phyloP scores from a whole-genome alignment of 2,329 filamentous ascomycete species.

The Fusarium tupiense region DNA sequence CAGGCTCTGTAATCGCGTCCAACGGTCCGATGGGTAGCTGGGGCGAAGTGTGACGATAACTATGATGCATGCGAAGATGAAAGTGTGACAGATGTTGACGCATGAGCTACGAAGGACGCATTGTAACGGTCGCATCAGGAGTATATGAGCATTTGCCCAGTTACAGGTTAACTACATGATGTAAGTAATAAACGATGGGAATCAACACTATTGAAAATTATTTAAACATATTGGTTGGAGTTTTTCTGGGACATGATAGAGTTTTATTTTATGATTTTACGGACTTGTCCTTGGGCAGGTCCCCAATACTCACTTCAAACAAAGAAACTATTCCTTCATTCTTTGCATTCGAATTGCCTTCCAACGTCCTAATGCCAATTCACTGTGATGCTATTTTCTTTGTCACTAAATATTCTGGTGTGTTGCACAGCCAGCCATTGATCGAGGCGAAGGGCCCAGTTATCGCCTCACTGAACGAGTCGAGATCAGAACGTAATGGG shows the following conservation, averaged over 20 bases:
- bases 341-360: too few species aligned
- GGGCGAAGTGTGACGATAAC: slow-evolving; percentile 71
- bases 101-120: slow-evolving; percentile 9
- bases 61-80: slow-evolving; percentile 12
- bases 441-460: slow-evolving; percentile 18
- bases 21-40: slow-evolving; percentile 78
- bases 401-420: not conserved
- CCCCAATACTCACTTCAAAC: not conserved
- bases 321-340: not conserved
- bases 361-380: not conserved
- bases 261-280: slow-evolving; percentile 9
- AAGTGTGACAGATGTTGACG: slow-evolving; percentile 9
- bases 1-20: slow-evolving; percentile 74
- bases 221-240: slow-evolving; percentile 30
- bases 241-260: slow-evolving; percentile 27
- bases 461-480: slow-evolving; percentile 34
- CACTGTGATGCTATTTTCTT: not conserved
- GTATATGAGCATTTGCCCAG: slow-evolving; percentile 11
- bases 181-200: slow-evolving; percentile 28
- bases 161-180: slow-evolving; percentile 6
- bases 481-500: slow-evolving; percentile 1
- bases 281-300: slow-evolving; percentile 6
- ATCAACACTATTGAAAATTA: slow-evolving; percentile 22
- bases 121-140: slow-evolving; percentile 20
- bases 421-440: slow-evolving; percentile 24